A percentile compares a stretch with the other conserved stretches of the same genome.
Evolutionary conservation across 1,284 basidiomycete species (phyloP).

Genomic region (Trichosporon faecale): DNA sequence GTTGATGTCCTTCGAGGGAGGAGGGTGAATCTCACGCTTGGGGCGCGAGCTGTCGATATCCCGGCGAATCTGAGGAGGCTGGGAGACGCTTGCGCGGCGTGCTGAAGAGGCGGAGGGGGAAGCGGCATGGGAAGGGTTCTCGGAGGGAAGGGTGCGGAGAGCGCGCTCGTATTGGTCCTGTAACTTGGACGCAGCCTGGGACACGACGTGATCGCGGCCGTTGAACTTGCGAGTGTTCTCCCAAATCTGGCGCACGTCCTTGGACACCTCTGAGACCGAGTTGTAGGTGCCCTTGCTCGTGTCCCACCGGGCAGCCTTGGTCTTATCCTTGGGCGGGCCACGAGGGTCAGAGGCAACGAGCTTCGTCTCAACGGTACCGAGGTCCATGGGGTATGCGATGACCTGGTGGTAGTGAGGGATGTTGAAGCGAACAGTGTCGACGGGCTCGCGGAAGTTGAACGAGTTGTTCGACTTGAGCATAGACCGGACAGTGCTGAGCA

Average conservation of each 20-base stretch:
- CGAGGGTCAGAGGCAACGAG: constrained; percentile 69
- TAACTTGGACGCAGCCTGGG: constrained; percentile 72
- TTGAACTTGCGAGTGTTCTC: constrained; percentile 89
- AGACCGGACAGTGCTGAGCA: constrained; percentile 70
- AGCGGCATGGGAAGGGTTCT: constrained; percentile 48
- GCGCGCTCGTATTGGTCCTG: constrained; percentile 85
- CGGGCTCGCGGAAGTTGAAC: constrained; percentile 76
- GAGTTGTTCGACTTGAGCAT: constrained; percentile 80
- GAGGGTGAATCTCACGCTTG: constrained; percentile 95
- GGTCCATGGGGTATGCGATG: constrained; percentile 90
- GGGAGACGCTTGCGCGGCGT: constrained; percentile 44
- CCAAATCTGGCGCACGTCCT: constrained; percentile 82
- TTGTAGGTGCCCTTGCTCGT: constrained; percentile 66
- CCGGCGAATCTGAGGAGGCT: constrained; percentile 48
- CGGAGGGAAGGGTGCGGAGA: constrained; percentile 69
- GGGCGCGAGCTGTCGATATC: constrained; percentile 66
- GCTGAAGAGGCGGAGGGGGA: constrained; percentile 25
- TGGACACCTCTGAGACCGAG: constrained; percentile 71
- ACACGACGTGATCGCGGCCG: constrained; percentile 79
- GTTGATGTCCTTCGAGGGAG: constrained; percentile 83
- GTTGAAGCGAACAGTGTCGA: constrained; percentile 82
- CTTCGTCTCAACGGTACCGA: constrained; percentile 90
- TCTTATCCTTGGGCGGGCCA: constrained; percentile 51
- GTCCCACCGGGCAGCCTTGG: constrained; percentile 59
- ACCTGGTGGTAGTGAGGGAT: constrained; percentile 88